Base-by-base conservation (phyloP, 768 basidiomycete genomes). In the Wakefieldia striispora region DNA sequence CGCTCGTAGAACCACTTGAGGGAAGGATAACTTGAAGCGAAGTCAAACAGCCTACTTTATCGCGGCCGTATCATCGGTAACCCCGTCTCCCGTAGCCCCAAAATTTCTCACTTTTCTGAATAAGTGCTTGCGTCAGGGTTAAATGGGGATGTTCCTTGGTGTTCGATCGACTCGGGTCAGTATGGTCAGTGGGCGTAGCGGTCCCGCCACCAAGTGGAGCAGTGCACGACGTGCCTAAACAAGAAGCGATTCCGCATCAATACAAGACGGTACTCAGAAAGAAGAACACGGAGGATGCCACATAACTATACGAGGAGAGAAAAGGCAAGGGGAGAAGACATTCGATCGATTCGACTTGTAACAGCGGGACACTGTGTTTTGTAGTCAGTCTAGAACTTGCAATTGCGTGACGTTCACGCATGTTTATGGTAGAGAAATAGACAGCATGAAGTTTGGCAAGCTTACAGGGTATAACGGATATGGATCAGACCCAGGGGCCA, bases 21-120 rank as follows among this genome's bases (percentile, higher is more conserved):
- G 43, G n/a, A 42, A 33, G n/a, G 39, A 49, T 5, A 38, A 29
- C 36, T 10, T n/a, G n/a, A 51, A 14, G 39, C 45, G 20, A 36
- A 37, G n/a, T n/a, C n/a, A n/a, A n/a, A n/a, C n/a, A n/a, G n/a
- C 62, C 43, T 53, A 84, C 83, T 83, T 86, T 58, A 87, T 86
- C 4, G 88, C 84, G 31, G 69, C 76, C 11, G 86, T 86, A 55
- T 88, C 87, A 62, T 88, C 87, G 7, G 79, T 77, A 7, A 80
- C 70, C 45, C 87, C 87, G 62, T 85, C 80, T 21, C 71, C 72
- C 40, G 58, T 66, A 29, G 79, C 79, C 49, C 79, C 72, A 48
- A 70, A 75, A 31, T 73, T 71, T 51, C 83, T 86, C 49, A 89
- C 87, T 60, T 88, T 88, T 36, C 87, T 76, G 67, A 86, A 88